Percentiles rank a stretch among this genome's conserved stretches.
Evolutionary conservation across 2,329 filamentous ascomycete genomes (phyloP).

Genomic region (Fusarium napiforme): DNA sequence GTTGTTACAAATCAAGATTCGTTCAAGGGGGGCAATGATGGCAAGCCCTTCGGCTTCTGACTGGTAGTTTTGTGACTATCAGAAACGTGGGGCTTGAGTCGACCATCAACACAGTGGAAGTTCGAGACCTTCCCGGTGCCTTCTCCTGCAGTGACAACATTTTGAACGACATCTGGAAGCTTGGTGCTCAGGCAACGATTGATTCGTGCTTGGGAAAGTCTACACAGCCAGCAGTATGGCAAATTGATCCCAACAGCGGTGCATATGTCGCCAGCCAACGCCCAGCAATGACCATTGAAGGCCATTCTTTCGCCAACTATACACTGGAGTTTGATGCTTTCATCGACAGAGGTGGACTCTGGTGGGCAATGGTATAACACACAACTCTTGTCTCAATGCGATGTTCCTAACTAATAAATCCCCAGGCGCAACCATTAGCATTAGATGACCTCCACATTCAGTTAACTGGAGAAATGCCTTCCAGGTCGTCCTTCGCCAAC

Average conservation of each 20-base stretch:
- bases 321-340: conserved; percentile 11
- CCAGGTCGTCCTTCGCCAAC: neutral
- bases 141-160: conserved; percentile 2
- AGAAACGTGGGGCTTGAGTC: neutral
- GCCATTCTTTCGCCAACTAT: neutral
- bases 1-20: conserved; percentile 1
- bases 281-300: conserved; percentile 4
- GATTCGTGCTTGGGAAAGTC: neutral
- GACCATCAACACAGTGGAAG: neutral
- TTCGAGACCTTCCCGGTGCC: neutral
- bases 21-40: conserved; percentile 8
- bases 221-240: neutral
- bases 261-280: neutral
- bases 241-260: neutral
- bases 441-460: conserved; percentile 4
- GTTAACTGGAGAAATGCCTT: neutral
- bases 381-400: neutral
- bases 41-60: conserved; percentile 1
- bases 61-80: neutral
- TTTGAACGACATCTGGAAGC: conserved; percentile 9
- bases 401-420: neutral
- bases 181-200: neutral
- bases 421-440: neutral
- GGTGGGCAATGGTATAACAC: conserved; percentile 1
- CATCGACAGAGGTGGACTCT: conserved; percentile 2